Base-by-base conservation (phyloP, 2,329 filamentous ascomycete species). In the Pseudogymnoascus sp. region DNA sequence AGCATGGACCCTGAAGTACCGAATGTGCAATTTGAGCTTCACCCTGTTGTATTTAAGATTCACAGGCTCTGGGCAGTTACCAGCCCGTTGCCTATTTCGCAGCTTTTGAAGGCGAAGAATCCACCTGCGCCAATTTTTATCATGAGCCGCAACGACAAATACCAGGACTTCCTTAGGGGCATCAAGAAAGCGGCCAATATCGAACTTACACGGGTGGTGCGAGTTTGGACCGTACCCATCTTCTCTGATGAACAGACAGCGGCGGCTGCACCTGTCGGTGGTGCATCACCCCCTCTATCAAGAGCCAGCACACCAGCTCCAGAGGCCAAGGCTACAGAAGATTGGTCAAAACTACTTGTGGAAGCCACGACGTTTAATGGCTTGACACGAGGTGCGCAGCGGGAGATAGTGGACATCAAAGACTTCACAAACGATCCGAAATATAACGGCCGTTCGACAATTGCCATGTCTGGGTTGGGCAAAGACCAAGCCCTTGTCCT, bases 11-110 rank as follows among this genome's bases (percentile, higher is more conserved):
- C 80, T 2, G 71, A 76, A n/a, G 75, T 76, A 14, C 78, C 84
- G 39, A 91, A 96, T 66, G 77, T 96, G 55, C 79, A 89, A 69
- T 96, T 89, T 73, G 94, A 97, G 75, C 80, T 91, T 41, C 85
- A 92, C 69, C 94, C 92, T 4, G 91, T 91, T 0, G 81, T 96
- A 45, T 90, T 97, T 73, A 91, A 87, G 1, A 80, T 97, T 64
- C 86, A 96, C 71, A 91, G 93, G 67, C 79, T 97, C 1, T 87
- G 86, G 72, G 84, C 84, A 2, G 77, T 82, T 16, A 76, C 80
- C 60, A 86, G 80, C 66, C 82, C 83, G 1, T 75, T 84, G 22
- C 78, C 80, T 5, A 78, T 83, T 58, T 78, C 84, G 38, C 82
- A 87, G 69, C 76, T 80, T 1, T 75, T 88, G 62, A 86, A 87